Conservation (phyloP, 163 green algal genomes). For the Chlamydomonas reinhardtii region DNA sequence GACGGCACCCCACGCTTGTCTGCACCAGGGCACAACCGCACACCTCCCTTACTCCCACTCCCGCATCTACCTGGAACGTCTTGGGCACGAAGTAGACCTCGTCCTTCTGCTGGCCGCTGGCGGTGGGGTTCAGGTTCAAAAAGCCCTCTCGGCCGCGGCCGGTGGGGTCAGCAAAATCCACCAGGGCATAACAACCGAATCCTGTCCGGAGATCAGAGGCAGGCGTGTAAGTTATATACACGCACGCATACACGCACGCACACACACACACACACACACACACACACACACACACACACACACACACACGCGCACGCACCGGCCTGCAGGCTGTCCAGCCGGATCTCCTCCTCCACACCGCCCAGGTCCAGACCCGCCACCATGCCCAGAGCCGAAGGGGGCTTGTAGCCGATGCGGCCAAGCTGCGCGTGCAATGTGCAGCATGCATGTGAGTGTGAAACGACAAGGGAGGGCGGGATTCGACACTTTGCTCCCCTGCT, state of each 20-base stretch:
- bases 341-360: not conserved
- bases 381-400: not conserved
- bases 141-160: not conserved
- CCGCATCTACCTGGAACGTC: not conserved
- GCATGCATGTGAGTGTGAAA: too few relatives aligned
- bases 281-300: too few relatives aligned
- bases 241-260: too few relatives aligned
- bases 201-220: not conserved
- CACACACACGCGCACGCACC: not conserved
- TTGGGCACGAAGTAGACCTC: constrained; percentile 15
- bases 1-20: too few relatives aligned
- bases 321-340: not conserved
- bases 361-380: not conserved
- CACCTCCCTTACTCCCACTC: too few relatives aligned
- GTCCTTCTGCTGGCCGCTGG: not conserved
- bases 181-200: constrained; percentile 14
- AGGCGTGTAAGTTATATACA: too few relatives aligned
- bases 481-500: too few relatives aligned
- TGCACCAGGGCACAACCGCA: too few relatives aligned
- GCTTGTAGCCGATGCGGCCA: not conserved
- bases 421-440: not conserved
- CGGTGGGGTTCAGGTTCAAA: constrained; percentile 20
- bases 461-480: too few relatives aligned
- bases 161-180: constrained; percentile 12
- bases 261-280: not conserved